Evolutionary conservation across 2,329 filamentous ascomycete genomes (phyloP).

Genomic region (Epichloe elymi): DNA sequence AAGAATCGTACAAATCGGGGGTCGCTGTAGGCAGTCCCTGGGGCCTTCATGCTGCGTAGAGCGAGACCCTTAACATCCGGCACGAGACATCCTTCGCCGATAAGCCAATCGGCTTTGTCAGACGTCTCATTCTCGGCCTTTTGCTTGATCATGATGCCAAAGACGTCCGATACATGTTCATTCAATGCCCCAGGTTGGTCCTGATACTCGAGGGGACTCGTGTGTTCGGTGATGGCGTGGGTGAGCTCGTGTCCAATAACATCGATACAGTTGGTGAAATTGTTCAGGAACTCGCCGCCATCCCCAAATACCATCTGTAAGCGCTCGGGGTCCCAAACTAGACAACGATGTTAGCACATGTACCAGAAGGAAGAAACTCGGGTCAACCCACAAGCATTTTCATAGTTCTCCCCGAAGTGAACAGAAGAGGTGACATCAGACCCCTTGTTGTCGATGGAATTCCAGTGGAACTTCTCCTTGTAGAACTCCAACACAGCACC

Average conservation of each 20-base stretch:
- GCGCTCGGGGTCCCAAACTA: slow-evolving; percentile 35
- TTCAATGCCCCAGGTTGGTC: slow-evolving; percentile 42
- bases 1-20: slow-evolving; percentile 31
- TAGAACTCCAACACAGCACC: slow-evolving; percentile 37
- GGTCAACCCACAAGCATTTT: slow-evolving; percentile 31
- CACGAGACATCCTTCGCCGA: slow-evolving; percentile 39
- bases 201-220: slow-evolving; percentile 35
- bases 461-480: slow-evolving; percentile 33
- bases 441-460: slow-evolving; percentile 38
- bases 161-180: slow-evolving; percentile 42
- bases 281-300: slow-evolving; percentile 35
- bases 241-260: slow-evolving; percentile 46
- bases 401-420: slow-evolving; percentile 36
- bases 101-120: slow-evolving; percentile 38
- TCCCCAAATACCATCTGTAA: slow-evolving; percentile 44
- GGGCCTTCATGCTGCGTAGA: slow-evolving; percentile 40
- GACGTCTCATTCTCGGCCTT: slow-evolving; percentile 31
- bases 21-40: slow-evolving; percentile 40
- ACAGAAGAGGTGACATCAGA: slow-evolving; percentile 37
- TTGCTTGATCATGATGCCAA: slow-evolving; percentile 46
- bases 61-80: slow-evolving; percentile 37
- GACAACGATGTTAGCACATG: not conserved
- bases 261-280: slow-evolving; percentile 39
- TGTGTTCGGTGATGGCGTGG: slow-evolving; percentile 40
- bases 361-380: too few species aligned